These are phyloP conservation scores for Alternaria angustiovoidea DNA, from an alignment of 2,329 filamentous ascomycete species.

Conservation along the genomic window DNA sequence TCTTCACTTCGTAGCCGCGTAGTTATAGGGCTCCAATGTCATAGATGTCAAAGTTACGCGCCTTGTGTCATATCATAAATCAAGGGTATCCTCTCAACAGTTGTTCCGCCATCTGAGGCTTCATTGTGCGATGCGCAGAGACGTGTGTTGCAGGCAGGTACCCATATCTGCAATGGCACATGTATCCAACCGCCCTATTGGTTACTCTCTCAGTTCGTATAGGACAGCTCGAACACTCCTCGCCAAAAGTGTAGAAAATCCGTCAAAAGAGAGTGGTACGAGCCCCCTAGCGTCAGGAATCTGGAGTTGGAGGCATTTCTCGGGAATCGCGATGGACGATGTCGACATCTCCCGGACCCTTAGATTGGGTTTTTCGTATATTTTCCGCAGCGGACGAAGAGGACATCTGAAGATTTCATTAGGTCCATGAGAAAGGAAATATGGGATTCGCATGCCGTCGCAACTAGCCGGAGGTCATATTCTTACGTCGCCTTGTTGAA, in stretches of 20 bases:
- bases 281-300: background rate
- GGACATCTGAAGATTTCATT: slow-evolving; percentile 11
- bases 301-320: background rate
- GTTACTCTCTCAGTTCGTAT: background rate
- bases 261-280: background rate
- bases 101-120: background rate
- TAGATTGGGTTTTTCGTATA: background rate
- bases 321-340: background rate
- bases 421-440: slow-evolving; percentile 8
- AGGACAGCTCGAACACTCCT: background rate
- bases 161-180: background rate
- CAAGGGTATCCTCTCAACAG: background rate
- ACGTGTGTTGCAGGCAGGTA: background rate
- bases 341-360: background rate
- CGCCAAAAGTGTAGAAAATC: background rate
- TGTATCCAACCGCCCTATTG: background rate
- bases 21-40: background rate
- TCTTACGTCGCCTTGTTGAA: slow-evolving; percentile 38
- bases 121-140: background rate
- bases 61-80: background rate
- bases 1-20: background rate
- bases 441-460: slow-evolving; percentile 2
- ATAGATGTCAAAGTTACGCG: background rate
- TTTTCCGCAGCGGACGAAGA: slow-evolving; percentile 5
- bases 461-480: slow-evolving; percentile 28